Evolutionary conservation across 1,284 basidiomycete species (phyloP), one percentile per base, ranked within the genome.

Genomic region (Chalciporus piperatoides): DNA sequence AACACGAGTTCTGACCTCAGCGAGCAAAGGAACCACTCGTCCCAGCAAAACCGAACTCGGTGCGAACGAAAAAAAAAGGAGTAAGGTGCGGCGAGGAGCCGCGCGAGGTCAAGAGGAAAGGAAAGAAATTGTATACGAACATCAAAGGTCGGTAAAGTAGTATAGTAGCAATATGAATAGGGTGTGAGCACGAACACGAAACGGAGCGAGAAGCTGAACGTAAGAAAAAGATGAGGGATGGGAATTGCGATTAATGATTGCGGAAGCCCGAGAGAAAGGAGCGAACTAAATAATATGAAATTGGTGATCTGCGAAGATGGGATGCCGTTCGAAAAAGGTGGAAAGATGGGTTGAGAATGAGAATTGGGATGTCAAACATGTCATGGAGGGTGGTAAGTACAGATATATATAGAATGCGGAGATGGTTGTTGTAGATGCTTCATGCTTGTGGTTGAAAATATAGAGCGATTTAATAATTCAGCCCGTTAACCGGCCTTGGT

Each of bases 401-500:
- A 65, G 63, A 65, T 69, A 65, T 64, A 64, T 65, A 65, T 65
- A 69, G 64, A 66, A 68, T 67, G 65, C 65, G 64, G 68, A 65
- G 66, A 65, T 65, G 60, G 54, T 63, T 67, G 66, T 60, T 67
- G 65, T 69, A 68, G 68, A 67, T 70, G 64, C 62, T 70, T 70
- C 68, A 64, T 66, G 64, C 65, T 64, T 63, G 61, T 48, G 44
- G 56, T 56, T 63, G 57, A 43, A 60, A 68, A 69, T 68, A 63
- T 64, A 59, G 60, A 69, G 63, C 61, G 56, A 68, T 46, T 68
- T 67, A 68, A 68, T 68, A 64, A 68, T 62, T 65, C 59, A 63
- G 51, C 64, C 64, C 56, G 64, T 73, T 71, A 75, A 64, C 69
- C 69, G 62, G 66, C 71, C 59, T 68, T 72, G 63, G 68, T 62